Conservation (phyloP, 176 grass and related monocot genomes). For the Chloris gayana region DNA sequence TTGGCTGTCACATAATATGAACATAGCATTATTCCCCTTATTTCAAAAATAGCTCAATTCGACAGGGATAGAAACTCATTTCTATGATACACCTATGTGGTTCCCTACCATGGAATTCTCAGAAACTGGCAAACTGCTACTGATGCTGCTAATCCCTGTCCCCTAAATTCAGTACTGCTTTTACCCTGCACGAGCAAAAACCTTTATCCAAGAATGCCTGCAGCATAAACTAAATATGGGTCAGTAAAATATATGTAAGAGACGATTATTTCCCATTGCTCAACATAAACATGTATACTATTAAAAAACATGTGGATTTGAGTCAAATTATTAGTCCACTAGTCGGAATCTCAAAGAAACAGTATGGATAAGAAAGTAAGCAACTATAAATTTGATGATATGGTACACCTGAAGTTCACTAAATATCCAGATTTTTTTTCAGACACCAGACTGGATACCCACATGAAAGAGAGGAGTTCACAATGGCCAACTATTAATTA, state of each 20-base stretch:
- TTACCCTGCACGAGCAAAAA: constrained; percentile 6
- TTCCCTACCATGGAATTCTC: neutral
- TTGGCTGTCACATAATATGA: neutral
- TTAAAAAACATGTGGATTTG: neutral
- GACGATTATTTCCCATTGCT: neutral
- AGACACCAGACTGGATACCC: neutral
- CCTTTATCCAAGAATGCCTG: constrained; percentile 28
- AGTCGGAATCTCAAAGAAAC: neutral
- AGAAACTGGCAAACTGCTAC: constrained; percentile 5
- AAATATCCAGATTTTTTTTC: neutral
- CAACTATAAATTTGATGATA: neutral
- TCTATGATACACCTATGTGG: constrained; percentile 17
- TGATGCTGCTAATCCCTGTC: neutral
- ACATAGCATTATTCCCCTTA: constrained; percentile 29
- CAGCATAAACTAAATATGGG: constrained; percentile 18
- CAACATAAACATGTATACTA: neutral
- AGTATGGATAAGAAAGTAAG: neutral
- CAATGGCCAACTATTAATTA: neutral
- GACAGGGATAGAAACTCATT: neutral
- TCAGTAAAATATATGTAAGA: neutral
- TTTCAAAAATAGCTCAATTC: constrained; percentile 34
- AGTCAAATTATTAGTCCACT: neutral
- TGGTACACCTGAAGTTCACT: neutral
- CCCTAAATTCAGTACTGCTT: neutral
- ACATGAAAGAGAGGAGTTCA: neutral